Conservation (phyloP, 1,284 basidiomycete genomes). For the Mycena sp. region DNA sequence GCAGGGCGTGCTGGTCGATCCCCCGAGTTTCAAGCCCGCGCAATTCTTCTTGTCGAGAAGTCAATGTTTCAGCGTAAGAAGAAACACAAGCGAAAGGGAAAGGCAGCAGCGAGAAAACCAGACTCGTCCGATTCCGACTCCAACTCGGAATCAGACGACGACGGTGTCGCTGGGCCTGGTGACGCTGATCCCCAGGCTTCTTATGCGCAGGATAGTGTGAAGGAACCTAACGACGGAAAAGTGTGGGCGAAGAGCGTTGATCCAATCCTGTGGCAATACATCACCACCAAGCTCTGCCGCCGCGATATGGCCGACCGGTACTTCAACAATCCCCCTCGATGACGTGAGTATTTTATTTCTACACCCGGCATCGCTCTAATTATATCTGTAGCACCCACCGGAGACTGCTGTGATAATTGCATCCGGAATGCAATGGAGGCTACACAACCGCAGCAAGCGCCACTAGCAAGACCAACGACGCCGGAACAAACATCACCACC, state of each 20-base stretch:
- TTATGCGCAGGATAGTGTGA: no score
- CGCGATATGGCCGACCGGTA: constrained; percentile 32
- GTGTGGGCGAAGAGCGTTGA: no score
- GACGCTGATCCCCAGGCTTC: no score
- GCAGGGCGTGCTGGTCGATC: no score
- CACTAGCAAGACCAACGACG: background rate
- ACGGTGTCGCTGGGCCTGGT: no score
- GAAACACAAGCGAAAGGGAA: constrained; percentile 11
- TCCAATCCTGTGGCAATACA: no score
- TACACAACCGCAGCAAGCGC: background rate
- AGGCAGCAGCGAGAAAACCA: constrained; percentile 27
- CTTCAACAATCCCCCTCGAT: constrained; percentile 33
- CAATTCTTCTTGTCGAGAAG: constrained; percentile 41
- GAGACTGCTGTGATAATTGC: no score
- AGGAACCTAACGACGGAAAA: no score
- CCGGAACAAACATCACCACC: background rate
- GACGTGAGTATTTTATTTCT: background rate
- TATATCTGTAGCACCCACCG: constrained; percentile 24
- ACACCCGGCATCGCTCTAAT: background rate
- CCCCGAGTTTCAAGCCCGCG: constrained; percentile 32
- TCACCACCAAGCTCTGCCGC: constrained; percentile 32
- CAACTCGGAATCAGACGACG: no score
- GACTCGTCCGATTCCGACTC: no score
- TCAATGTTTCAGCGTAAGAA: constrained; percentile 36
- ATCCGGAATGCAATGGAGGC: constrained; percentile 2